Evolutionary conservation across 306 rosid species (phyloP).

Genomic region (Delonix regia): DNA sequence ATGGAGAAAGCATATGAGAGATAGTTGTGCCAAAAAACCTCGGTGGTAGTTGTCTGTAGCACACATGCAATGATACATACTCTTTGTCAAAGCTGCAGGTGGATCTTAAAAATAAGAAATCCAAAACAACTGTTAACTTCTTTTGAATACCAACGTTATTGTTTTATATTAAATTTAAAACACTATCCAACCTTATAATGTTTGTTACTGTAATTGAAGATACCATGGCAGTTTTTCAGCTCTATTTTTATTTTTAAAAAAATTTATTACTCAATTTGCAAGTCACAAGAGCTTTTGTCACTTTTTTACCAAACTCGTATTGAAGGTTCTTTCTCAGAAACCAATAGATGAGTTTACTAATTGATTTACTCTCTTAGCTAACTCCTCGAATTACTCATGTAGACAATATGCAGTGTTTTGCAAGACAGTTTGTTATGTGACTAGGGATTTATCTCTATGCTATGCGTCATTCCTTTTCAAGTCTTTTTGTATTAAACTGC

Average conservation of each 20-base stretch:
- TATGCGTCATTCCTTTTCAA: neutral
- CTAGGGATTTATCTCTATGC: neutral
- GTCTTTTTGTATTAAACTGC: neutral
- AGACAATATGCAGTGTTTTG: neutral
- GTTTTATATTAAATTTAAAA: neutral
- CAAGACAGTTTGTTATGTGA: too few relatives aligned
- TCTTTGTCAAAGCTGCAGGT: neutral
- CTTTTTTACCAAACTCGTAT: neutral
- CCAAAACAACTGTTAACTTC: neutral
- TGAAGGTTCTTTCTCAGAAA: neutral
- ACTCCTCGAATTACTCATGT: neutral
- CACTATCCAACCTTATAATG: neutral
- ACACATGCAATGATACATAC: neutral
- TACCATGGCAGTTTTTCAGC: neutral
- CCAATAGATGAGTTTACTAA: neutral
- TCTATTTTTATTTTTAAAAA: too few relatives aligned
- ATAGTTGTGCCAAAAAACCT: neutral
- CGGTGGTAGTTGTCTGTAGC: neutral
- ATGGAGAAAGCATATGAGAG: neutral
- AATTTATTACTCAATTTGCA: neutral
- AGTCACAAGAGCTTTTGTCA: neutral
- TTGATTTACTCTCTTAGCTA: neutral
- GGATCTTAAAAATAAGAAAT: neutral
- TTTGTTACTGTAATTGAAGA: neutral
- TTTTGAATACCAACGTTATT: neutral